phyloP scores from a whole-genome alignment of 2,329 filamentous ascomycete species.

The Monilinia fructigena region DNA sequence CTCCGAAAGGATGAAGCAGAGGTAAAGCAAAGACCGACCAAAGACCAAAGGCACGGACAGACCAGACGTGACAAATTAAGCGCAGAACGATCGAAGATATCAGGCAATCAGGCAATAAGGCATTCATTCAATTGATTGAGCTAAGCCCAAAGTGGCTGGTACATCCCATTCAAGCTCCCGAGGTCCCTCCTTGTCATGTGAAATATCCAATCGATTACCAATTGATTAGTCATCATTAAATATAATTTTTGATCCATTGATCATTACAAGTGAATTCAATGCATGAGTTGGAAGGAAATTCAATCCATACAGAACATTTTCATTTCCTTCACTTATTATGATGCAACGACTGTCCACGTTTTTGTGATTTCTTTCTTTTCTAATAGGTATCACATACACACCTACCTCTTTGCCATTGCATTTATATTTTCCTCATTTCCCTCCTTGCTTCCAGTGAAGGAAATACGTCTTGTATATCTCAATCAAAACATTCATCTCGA shows the following conservation, averaged over 20 bases:
- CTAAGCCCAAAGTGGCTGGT: neutral
- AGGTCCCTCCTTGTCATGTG: neutral
- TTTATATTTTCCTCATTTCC: neutral
- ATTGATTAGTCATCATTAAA: constrained; percentile 6
- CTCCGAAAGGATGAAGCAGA: constrained; percentile 10
- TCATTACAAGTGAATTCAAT: too few species aligned
- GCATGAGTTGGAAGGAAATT: neutral
- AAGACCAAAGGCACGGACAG: constrained; percentile 3
- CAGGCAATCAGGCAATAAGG: neutral
- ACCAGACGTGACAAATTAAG: neutral
- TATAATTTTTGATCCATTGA: neutral
- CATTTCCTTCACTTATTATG: neutral
- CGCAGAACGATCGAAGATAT: neutral
- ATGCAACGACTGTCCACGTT: neutral
- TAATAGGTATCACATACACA: neutral
- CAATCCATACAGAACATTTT: neutral
- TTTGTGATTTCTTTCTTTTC: neutral
- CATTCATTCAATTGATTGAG: neutral
- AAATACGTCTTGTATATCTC: neutral
- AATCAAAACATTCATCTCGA: neutral
- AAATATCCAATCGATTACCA: neutral
- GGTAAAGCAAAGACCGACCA: constrained; percentile 4
- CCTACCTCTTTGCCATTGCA: too few species aligned
- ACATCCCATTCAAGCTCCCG: neutral
- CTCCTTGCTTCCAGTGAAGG: too few species aligned